Conservation (phyloP, 176 grass and related monocot species). For the Zoysia pacifica region DNA sequence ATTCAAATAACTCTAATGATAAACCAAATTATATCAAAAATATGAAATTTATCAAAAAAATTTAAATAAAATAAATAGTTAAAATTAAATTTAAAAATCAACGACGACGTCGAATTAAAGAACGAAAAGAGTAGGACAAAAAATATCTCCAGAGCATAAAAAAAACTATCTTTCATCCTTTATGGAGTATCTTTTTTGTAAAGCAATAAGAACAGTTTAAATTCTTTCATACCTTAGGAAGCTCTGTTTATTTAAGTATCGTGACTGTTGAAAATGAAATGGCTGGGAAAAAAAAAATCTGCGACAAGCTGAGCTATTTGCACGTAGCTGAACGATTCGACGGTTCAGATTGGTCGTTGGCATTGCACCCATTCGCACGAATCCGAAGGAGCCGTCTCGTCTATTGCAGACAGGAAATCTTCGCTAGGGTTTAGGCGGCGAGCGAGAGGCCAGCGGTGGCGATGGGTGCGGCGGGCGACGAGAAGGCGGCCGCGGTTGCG, state of each 20-base stretch:
- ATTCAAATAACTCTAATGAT: too few species aligned
- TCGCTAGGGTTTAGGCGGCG: slow-evolving; percentile 52
- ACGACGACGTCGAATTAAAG: too few species aligned
- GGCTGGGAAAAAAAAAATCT: not conserved
- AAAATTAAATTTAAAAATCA: too few species aligned
- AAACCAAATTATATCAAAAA: too few species aligned
- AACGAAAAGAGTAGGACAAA: too few species aligned
- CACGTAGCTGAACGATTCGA: not conserved
- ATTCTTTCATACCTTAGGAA: not conserved
- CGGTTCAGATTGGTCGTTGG: not conserved
- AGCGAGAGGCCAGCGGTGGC: not conserved
- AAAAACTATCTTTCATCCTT: not conserved
- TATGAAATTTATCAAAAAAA: too few species aligned
- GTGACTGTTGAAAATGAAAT: not conserved
- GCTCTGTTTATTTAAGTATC: too few species aligned
- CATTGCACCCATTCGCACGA: not conserved
- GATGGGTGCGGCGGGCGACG: slow-evolving; percentile 47
- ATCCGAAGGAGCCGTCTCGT: not conserved
- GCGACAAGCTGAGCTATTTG: too few species aligned
- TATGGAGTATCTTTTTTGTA: not conserved
- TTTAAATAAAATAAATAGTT: too few species aligned
- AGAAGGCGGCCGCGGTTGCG: slow-evolving; percentile 43
- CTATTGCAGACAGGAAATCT: not conserved
- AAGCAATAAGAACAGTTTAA: not conserved
- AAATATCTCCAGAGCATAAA: too few species aligned